Evolutionary conservation across 2,329 filamentous ascomycete species (phyloP).

Genomic region (Claviceps sp.): DNA sequence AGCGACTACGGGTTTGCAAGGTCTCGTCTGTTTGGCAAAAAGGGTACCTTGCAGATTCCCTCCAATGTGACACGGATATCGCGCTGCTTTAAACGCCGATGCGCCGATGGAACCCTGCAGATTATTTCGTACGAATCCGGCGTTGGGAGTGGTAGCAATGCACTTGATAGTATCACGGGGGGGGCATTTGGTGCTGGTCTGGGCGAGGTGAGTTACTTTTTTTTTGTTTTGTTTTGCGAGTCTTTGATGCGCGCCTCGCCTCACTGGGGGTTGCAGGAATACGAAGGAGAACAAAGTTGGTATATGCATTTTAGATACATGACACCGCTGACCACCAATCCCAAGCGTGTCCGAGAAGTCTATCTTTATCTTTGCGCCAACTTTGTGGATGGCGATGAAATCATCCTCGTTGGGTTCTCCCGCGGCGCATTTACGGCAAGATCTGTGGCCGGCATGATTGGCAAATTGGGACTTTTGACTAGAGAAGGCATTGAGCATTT

Average conservation of each 20-base stretch:
- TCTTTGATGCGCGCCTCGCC: not conserved
- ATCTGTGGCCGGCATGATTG: constrained; percentile 41
- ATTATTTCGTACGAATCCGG: constrained; percentile 49
- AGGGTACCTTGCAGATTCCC: constrained; percentile 33
- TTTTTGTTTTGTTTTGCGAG: not conserved
- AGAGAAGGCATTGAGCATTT: constrained; percentile 40
- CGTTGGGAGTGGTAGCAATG: constrained; percentile 39
- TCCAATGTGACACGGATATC: constrained; percentile 50
- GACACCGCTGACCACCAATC: not conserved
- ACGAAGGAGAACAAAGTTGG: too few relatives aligned
- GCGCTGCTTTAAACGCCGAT: constrained; percentile 38
- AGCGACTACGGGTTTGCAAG: constrained; percentile 35
- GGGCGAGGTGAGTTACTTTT: constrained; percentile 27
- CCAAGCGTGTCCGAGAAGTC: constrained; percentile 42
- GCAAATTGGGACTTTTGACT: constrained; percentile 36
- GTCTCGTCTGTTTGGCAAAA: constrained; percentile 20
- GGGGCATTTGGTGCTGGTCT: constrained; percentile 43
- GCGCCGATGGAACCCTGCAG: constrained; percentile 39
- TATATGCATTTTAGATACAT: not conserved
- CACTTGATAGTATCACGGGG: constrained; percentile 36
- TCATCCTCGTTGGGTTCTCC: constrained; percentile 43
- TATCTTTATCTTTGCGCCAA: constrained; percentile 51
- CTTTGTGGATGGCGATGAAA: constrained; percentile 44
- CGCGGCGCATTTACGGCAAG: constrained; percentile 45
- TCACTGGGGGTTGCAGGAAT: too few relatives aligned